These are phyloP conservation scores for Colletotrichum tropicale DNA, from an alignment of 2,329 filamentous ascomycete species.

Conservation along the genomic window DNA sequence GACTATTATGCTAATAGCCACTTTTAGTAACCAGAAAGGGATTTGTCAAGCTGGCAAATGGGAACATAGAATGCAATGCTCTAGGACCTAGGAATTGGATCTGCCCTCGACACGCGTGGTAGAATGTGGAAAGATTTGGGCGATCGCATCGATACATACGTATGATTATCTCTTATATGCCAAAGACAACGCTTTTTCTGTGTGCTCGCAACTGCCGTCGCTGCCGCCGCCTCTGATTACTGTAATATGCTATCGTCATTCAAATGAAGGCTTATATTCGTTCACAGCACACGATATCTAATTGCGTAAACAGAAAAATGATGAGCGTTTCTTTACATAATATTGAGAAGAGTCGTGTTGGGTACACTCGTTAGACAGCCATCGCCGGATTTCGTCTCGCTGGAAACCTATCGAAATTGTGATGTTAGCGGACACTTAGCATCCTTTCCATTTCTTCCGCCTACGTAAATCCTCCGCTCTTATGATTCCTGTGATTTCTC, in stretches of 20 bases:
- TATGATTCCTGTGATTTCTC: neutral
- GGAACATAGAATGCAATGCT: neutral
- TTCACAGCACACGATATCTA: neutral
- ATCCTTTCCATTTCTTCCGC: accelerated
- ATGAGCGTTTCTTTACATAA: neutral
- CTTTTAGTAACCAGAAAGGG: neutral
- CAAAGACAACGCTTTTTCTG: neutral
- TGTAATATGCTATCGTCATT: neutral
- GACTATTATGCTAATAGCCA: neutral
- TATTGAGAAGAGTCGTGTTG: accelerated
- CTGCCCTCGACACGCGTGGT: neutral
- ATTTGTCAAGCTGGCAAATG: neutral
- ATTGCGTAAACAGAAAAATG: accelerated
- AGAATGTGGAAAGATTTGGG: accelerated
- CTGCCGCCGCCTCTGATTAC: neutral
- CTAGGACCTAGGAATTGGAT: neutral
- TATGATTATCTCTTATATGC: neutral
- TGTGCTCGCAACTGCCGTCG: neutral
- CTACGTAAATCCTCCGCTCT: neutral
- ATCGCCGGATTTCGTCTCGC: accelerated
- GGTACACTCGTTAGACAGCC: neutral
- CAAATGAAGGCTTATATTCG: neutral
- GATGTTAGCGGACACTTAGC: neutral
- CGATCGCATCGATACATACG: accelerated
- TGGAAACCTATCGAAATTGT: neutral